These are phyloP conservation scores for Nepenthes alata DNA, from an alignment of 179 eudicot genomes.

Conservation along the genomic window DNA sequence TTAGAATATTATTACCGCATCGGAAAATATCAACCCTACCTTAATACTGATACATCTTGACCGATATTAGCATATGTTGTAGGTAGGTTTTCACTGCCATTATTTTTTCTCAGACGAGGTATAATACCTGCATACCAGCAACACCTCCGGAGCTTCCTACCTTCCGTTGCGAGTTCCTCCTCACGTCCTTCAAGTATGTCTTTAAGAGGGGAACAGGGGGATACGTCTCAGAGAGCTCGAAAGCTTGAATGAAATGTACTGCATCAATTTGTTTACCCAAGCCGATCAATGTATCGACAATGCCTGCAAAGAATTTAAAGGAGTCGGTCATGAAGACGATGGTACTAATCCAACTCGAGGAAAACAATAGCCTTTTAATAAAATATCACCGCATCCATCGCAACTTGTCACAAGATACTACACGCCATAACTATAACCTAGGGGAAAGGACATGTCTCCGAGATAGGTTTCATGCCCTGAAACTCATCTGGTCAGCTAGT, in stretches of 20 bases:
- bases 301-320: constrained; percentile 20
- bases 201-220: constrained; percentile 44
- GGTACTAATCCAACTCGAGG: too few relatives aligned
- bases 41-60: too few relatives aligned
- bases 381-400: too few relatives aligned
- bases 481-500: constrained; percentile 27
- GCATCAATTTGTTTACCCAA: constrained; percentile 45
- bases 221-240: constrained; percentile 34
- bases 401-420: background rate
- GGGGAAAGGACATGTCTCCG: constrained; percentile 9
- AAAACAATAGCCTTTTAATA: background rate
- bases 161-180: constrained; percentile 49
- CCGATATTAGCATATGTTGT: too few relatives aligned
- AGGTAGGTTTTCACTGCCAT: too few relatives aligned
- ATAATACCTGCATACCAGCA: constrained; percentile 1
- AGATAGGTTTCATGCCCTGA: constrained; percentile 13
- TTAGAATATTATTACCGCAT: too few relatives aligned
- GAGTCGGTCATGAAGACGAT: too few relatives aligned
- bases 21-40: too few relatives aligned
- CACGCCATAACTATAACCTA: background rate
- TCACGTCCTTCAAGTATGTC: constrained; percentile 39
- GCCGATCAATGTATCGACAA: constrained; percentile 36
- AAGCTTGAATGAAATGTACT: constrained; percentile 44
- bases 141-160: constrained; percentile 18
- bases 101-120: background rate